Conservation (phyloP, 1,284 basidiomycete genomes). For the Cutaneotrichosporon cavernicola region DNA sequence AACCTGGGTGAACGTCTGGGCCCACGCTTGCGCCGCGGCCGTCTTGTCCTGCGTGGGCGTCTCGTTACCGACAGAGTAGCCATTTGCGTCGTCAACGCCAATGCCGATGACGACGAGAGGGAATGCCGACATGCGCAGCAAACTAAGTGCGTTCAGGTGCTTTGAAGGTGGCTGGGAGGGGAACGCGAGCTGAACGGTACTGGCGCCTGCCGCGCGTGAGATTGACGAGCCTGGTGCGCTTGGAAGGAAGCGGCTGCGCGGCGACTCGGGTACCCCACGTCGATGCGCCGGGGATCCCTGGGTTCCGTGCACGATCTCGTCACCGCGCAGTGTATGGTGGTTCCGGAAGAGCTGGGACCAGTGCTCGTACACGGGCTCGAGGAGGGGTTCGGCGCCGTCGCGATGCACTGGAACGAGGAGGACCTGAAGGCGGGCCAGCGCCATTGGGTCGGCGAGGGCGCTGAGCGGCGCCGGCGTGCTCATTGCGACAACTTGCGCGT, state of each 20-base stretch:
- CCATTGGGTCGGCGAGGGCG: constrained; percentile 43
- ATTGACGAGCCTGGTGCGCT: constrained; percentile 28
- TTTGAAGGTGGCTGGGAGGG: constrained; percentile 36
- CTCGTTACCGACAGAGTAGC: constrained; percentile 2
- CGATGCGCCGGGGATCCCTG: constrained; percentile 7
- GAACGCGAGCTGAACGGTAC: constrained; percentile 46
- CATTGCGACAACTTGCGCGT: constrained; percentile 2
- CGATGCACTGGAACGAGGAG: constrained; percentile 50
- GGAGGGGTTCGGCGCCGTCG: constrained; percentile 11
- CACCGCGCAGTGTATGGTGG: constrained; percentile 41
- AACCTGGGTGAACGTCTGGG: constrained; percentile 37
- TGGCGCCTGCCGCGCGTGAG: constrained; percentile 36
- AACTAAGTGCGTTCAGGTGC: constrained; percentile 42
- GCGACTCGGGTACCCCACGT: constrained; percentile 13
- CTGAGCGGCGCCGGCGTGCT: constrained; percentile 15
- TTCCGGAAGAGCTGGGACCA: constrained; percentile 39
- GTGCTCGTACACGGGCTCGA: constrained; percentile 30
- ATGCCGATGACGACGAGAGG: constrained; percentile 48
- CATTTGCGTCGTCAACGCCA: constrained; percentile 32
- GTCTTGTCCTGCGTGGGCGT: not conserved
- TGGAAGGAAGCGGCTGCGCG: constrained; percentile 39
- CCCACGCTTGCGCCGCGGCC: constrained; percentile 14
- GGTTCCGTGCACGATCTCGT: constrained; percentile 32
- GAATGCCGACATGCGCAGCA: constrained; percentile 43
- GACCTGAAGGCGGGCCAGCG: constrained; percentile 48